phyloP scores from a whole-genome alignment of 768 basidiomycete species.

The Tulasnella sp. region DNA sequence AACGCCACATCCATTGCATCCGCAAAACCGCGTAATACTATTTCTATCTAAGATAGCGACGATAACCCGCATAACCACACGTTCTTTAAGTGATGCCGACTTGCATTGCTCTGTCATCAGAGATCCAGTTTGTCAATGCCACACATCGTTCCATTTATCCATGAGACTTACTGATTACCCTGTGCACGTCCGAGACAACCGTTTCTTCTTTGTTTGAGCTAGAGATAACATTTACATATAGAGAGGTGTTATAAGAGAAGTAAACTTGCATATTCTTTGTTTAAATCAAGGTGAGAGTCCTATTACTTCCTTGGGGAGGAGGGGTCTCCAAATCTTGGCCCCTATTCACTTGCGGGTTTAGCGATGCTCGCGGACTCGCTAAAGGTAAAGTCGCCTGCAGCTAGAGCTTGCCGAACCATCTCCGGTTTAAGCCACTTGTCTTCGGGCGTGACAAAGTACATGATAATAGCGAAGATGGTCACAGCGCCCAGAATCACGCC shows the following conservation, averaged over 20 bases:
- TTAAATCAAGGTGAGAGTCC: not conserved
- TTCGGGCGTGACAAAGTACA: constrained; percentile 75
- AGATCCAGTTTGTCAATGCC: no score
- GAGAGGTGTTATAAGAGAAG: constrained; percentile 10
- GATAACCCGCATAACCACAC: no score
- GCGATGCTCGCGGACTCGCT: not conserved
- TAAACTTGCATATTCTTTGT: not conserved
- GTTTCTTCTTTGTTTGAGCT: constrained; percentile 1
- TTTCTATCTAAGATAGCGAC: no score
- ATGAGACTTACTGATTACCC: no score
- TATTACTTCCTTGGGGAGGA: not conserved
- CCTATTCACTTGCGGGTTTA: not conserved
- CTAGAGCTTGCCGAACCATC: constrained; percentile 10
- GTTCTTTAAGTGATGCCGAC: no score
- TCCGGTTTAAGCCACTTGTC: constrained; percentile 74
- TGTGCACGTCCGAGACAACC: not conserved
- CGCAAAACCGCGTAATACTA: no score
- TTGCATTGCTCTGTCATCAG: no score
- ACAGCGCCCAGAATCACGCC: constrained; percentile 73
- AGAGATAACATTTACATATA: not conserved
- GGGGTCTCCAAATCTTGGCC: not conserved
- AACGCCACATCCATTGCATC: no score
- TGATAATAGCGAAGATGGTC: constrained; percentile 69
- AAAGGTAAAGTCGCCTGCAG: not conserved
- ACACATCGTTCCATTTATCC: no score